These are phyloP conservation scores for Rhizomucor pusillus DNA, from an alignment of 371 early-diverging fungal genomes.

Conservation along the genomic window DNA sequence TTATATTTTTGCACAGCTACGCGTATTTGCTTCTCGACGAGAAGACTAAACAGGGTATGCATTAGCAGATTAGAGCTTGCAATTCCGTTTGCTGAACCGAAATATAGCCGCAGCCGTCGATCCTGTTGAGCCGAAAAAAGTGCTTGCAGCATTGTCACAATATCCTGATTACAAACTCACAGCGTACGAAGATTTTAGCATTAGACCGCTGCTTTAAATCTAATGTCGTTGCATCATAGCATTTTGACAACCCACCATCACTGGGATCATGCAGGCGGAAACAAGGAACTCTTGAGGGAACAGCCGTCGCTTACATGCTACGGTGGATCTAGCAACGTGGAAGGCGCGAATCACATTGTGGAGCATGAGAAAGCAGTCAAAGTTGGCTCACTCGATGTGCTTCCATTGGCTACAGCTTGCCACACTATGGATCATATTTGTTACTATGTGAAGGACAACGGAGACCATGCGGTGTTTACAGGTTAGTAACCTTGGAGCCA, in stretches of 20 bases:
- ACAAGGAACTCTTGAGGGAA: constrained; percentile 42
- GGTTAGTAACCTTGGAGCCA: constrained; percentile 19
- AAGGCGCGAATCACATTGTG: constrained; percentile 16
- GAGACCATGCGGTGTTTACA: constrained; percentile 32
- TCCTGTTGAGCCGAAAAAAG: constrained; percentile 58
- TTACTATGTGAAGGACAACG: constrained; percentile 64
- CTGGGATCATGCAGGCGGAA: constrained; percentile 83
- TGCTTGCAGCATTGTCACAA: constrained; percentile 30
- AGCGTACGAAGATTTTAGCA: constrained; percentile 15
- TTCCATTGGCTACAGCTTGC: constrained; percentile 65
- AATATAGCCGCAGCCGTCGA: constrained; percentile 49
- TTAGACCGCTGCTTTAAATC: background rate
- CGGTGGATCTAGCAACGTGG: constrained; percentile 28
- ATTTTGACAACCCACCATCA: constrained; percentile 85
- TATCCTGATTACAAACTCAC: constrained; percentile 36
- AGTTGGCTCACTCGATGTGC: constrained; percentile 58
- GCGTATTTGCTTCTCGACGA: constrained; percentile 76
- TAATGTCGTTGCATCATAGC: constrained; percentile 20
- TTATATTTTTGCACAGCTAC: constrained; percentile 42
- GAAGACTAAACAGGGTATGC: constrained; percentile 42
- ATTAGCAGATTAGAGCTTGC: constrained; percentile 9
- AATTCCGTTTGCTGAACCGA: background rate
- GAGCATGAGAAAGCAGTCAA: constrained; percentile 27
- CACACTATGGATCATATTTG: constrained; percentile 86
- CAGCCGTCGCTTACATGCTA: constrained; percentile 11